Evolutionary conservation across 345 rosid species (phyloP).

Genomic region (Citrus maxima): DNA sequence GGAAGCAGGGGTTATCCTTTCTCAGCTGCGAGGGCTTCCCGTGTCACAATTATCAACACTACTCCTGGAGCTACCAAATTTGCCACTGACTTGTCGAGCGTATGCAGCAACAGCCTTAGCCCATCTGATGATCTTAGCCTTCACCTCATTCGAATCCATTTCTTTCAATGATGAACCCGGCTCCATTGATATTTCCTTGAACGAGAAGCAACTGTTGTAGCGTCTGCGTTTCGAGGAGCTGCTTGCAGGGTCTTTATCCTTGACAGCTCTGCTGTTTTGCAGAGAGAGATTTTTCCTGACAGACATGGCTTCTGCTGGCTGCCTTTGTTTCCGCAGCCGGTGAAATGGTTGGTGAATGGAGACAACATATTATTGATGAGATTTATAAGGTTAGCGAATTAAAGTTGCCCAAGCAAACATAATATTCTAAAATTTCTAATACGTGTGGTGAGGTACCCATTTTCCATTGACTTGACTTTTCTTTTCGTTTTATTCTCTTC

Average conservation of each 20-base stretch:
- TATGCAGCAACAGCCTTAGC: slow-evolving; percentile 72
- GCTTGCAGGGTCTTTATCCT: not conserved
- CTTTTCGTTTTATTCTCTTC: slow-evolving; percentile 1
- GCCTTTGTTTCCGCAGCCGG: not conserved
- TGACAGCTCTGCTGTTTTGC: not conserved
- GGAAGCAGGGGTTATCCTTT: not conserved
- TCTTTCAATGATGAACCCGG: slow-evolving; percentile 43
- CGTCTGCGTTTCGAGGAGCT: slow-evolving; percentile 16
- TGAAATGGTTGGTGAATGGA: not conserved
- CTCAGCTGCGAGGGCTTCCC: not conserved
- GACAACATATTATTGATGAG: not conserved
- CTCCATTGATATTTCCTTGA: slow-evolving; percentile 40
- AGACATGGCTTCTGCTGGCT: slow-evolving; percentile 34
- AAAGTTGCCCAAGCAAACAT: not conserved
- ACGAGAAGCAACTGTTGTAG: slow-evolving; percentile 36
- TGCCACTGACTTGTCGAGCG: slow-evolving; percentile 76
- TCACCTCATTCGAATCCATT: slow-evolving; percentile 61
- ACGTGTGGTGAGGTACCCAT: slow-evolving; percentile 11
- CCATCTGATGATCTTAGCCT: slow-evolving; percentile 76
- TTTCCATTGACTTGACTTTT: slow-evolving; percentile 33
- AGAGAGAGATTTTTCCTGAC: slow-evolving; percentile 27
- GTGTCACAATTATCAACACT: not conserved
- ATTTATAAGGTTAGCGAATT: not conserved
- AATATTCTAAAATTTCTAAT: not conserved
- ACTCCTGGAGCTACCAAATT: slow-evolving; percentile 28